These are phyloP conservation scores for Tulasnella sp. DNA, from an alignment of 768 basidiomycete genomes.

Conservation along the genomic window DNA sequence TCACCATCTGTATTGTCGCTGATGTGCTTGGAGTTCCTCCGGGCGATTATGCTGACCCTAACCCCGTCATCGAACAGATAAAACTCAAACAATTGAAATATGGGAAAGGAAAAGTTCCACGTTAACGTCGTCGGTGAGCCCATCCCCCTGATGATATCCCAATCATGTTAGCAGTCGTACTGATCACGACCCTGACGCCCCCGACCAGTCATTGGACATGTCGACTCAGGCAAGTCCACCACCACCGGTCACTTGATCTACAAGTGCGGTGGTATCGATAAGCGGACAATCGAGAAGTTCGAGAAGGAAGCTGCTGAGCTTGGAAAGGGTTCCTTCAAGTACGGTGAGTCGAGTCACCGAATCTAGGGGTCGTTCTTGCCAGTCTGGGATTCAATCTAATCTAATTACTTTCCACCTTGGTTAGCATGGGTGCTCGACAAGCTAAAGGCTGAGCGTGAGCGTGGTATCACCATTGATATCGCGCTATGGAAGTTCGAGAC, in stretches of 20 bases:
- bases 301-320: conserved; percentile 99
- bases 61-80: not conserved
- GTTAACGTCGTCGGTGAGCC: conserved; percentile 92
- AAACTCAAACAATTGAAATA: conserved; percentile 35
- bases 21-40: no score
- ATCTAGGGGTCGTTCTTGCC: not conserved
- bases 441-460: conserved; percentile 99
- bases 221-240: conserved; percentile 99
- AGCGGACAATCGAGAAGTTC: conserved; percentile 99
- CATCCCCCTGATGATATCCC: conserved; percentile 16
- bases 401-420: conserved; percentile 20
- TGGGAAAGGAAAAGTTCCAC: conserved; percentile 95
- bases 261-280: conserved; percentile 99
- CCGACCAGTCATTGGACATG: conserved; percentile 84
- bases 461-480: conserved; percentile 99
- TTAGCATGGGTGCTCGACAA: conserved; percentile 99
- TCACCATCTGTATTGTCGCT: not conserved
- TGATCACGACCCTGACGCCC: conserved; percentile 24
- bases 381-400: not conserved
- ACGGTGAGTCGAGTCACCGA: conserved; percentile 47
- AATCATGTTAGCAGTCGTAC: conserved; percentile 16
- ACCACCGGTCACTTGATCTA: conserved; percentile 99
- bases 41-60: not conserved
- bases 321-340: conserved; percentile 98
- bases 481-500: conserved; percentile 99